phyloP scores from a whole-genome alignment of 805 yeast genomes.

The Brettanomyces naardenensis region DNA sequence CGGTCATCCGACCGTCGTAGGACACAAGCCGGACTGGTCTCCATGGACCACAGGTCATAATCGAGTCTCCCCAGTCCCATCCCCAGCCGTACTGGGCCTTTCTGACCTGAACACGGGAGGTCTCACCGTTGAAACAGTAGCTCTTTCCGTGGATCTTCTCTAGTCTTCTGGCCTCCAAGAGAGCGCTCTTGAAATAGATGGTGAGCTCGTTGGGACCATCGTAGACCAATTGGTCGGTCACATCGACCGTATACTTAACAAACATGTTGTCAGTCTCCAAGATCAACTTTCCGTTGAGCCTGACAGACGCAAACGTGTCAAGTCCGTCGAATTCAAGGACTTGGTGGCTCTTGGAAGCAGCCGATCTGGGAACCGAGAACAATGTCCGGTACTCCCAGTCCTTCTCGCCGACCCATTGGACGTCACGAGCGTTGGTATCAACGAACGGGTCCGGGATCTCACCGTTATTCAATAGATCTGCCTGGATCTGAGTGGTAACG shows the following conservation, averaged over 20 bases:
- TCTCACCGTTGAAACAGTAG: constrained; percentile 34
- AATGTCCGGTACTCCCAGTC: constrained; percentile 39
- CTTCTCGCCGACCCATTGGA: constrained; percentile 44
- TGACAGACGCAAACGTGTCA: constrained; percentile 35
- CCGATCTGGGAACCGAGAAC: constrained; percentile 9
- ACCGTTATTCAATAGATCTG: constrained; percentile 30
- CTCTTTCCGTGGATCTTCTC: constrained; percentile 25
- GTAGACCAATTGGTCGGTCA: constrained; percentile 13
- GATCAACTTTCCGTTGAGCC: constrained; percentile 29
- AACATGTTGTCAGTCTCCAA: constrained; percentile 38
- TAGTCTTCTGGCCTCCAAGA: constrained; percentile 25
- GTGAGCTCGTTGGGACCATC: constrained; percentile 24
- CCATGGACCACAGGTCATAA: constrained; percentile 39
- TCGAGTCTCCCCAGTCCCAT: constrained; percentile 50
- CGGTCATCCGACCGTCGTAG: constrained; percentile 8
- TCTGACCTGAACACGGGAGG: constrained; percentile 35
- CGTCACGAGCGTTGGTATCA: constrained; percentile 33
- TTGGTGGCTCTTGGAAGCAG: constrained; percentile 7
- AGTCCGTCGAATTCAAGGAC: constrained; percentile 34
- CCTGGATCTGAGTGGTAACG: constrained; percentile 5
- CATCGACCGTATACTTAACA: constrained; percentile 24
- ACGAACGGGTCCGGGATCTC: constrained; percentile 38
- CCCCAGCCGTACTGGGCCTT: constrained; percentile 50
- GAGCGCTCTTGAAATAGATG: constrained; percentile 32
- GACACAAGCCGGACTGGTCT: constrained; percentile 27